phyloP scores from a whole-genome alignment of 2,329 filamentous ascomycete genomes.

The Paramyrothecium sp. region DNA sequence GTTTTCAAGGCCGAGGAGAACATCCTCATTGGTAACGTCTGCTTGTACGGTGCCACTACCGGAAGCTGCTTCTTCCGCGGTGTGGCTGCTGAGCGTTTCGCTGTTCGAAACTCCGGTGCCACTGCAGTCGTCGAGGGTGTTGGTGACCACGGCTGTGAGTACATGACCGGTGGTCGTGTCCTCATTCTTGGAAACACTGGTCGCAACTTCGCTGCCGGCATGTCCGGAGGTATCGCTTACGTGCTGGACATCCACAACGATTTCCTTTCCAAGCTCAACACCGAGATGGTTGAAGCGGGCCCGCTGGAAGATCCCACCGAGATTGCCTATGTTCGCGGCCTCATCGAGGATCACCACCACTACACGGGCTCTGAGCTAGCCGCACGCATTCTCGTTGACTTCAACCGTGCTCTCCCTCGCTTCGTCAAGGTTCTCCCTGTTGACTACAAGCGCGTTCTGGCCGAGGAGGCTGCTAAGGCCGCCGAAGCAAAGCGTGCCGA shows the following conservation, averaged over 20 bases:
- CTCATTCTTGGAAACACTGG: conserved; percentile 85
- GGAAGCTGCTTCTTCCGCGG: conserved; percentile 96
- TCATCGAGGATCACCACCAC: conserved; percentile 96
- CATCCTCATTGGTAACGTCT: conserved; percentile 89
- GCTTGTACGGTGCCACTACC: conserved; percentile 88
- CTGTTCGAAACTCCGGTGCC: conserved; percentile 93
- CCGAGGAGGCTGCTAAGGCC: conserved; percentile 82
- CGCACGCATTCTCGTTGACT: conserved; percentile 90
- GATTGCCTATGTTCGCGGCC: conserved; percentile 83
- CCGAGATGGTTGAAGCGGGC: conserved; percentile 93
- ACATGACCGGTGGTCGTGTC: conserved; percentile 96
- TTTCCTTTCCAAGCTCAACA: conserved; percentile 91
- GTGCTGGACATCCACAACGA: conserved; percentile 87
- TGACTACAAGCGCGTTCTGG: conserved; percentile 92
- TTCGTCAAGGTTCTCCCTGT: conserved; percentile 93
- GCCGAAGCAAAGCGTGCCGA: conserved; percentile 82
- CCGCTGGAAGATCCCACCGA: conserved; percentile 81
- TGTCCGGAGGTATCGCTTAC: conserved; percentile 97
- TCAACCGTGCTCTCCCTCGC: conserved; percentile 83
- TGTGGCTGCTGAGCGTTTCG: conserved; percentile 93
- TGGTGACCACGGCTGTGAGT: conserved; percentile 95
- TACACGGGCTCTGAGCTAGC: conserved; percentile 96
- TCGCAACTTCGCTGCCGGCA: conserved; percentile 96
- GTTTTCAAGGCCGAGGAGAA: conserved; percentile 97
- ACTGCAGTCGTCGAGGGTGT: conserved; percentile 95